These are phyloP conservation scores for Gastrodia elata DNA, from an alignment of 106 monocot species.

Conservation along the genomic window DNA sequence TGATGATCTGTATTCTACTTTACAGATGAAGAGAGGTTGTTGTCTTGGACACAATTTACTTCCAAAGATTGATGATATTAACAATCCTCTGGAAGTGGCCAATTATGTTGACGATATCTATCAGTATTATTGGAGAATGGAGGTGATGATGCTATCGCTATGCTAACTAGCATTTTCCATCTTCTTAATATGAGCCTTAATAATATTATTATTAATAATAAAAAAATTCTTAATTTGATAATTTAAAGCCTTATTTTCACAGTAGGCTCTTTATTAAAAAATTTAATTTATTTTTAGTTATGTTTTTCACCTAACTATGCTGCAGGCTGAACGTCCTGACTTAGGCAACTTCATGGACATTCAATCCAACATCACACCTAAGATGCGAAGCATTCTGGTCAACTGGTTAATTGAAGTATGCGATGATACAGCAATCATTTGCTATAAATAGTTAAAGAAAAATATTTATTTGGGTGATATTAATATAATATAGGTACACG, in stretches of 20 bases:
- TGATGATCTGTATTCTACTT: conserved; percentile 2
- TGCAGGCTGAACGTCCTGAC: conserved; percentile 28
- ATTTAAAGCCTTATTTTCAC: no score
- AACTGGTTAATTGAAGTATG: conserved; percentile 55
- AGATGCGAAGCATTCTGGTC: conserved; percentile 35
- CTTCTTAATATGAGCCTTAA: not conserved
- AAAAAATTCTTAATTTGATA: no score
- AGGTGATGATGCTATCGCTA: conserved; percentile 32
- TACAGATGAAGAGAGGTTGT: conserved; percentile 13
- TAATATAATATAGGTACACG: conserved; percentile 30
- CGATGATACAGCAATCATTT: conserved; percentile 1
- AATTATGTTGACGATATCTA: conserved; percentile 52
- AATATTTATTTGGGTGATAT: not conserved
- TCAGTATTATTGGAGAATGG: conserved; percentile 43
- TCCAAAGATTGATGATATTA: conserved; percentile 25
- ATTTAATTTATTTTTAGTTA: no score
- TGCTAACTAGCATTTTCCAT: not conserved
- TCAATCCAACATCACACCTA: conserved; percentile 31
- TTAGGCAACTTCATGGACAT: conserved; percentile 24
- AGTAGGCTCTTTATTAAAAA: no score
- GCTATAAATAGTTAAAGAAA: not conserved
- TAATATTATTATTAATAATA: no score
- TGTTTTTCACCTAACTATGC: no score
- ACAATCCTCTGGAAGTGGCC: conserved; percentile 38
- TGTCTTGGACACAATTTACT: conserved; percentile 15